These are phyloP conservation scores for Colletotrichum godetiae DNA, from an alignment of 2,329 filamentous ascomycete species.

Conservation along the genomic window DNA sequence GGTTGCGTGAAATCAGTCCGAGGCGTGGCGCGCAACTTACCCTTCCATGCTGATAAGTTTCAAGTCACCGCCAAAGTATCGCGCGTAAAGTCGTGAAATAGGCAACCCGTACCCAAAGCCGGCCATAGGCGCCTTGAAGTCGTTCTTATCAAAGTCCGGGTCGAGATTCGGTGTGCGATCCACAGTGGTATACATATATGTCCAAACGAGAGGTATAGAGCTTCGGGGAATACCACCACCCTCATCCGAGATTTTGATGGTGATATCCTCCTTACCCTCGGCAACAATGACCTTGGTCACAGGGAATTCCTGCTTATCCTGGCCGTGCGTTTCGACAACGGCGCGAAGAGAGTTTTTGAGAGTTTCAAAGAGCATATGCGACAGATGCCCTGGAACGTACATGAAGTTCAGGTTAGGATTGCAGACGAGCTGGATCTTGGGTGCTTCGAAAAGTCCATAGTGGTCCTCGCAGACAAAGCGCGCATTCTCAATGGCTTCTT, in stretches of 20 bases:
- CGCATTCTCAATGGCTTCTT: slow-evolving; percentile 98
- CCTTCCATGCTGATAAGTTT: slow-evolving; percentile 99
- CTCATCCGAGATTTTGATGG: slow-evolving; percentile 97
- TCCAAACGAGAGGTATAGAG: slow-evolving; percentile 98
- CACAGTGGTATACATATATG: slow-evolving; percentile 99
- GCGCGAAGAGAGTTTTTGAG: slow-evolving; percentile 98
- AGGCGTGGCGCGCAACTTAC: slow-evolving; percentile 62
- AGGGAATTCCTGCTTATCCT: slow-evolving; percentile 95
- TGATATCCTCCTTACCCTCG: slow-evolving; percentile 98
- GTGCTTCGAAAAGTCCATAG: slow-evolving; percentile 96
- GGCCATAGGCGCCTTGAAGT: slow-evolving; percentile 99
- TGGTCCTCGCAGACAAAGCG: slow-evolving; percentile 99
- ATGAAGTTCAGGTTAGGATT: slow-evolving; percentile 96
- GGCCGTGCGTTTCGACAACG: slow-evolving; percentile 93
- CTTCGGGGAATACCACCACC: slow-evolving; percentile 94
- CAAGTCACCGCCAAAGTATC: slow-evolving; percentile 97
- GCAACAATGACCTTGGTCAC: slow-evolving; percentile 98
- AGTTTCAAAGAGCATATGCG: slow-evolving; percentile 99
- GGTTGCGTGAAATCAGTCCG: not conserved
- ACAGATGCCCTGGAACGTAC: slow-evolving; percentile 99
- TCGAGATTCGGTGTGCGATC: slow-evolving; percentile 95
- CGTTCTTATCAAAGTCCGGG: slow-evolving; percentile 97
- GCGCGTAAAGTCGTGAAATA: slow-evolving; percentile 91
- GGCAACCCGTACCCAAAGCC: slow-evolving; percentile 98
- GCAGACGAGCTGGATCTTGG: slow-evolving; percentile 96